Conservation (phyloP, 83 land plant genomes). For the Thuja plicata region DNA sequence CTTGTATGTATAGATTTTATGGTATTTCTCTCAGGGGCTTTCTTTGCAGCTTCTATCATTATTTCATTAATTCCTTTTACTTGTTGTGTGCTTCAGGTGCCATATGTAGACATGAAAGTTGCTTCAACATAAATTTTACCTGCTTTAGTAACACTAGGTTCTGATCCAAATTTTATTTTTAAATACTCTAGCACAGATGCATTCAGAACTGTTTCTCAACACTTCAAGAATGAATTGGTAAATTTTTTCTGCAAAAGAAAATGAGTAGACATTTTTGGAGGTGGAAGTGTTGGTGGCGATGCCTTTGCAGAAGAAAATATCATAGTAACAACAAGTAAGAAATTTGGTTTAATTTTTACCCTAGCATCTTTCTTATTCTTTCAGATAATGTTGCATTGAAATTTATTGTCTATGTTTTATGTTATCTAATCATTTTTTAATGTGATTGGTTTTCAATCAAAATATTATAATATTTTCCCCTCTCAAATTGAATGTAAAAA, state of each 20-base stretch:
- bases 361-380: too few species aligned
- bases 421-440: too few species aligned
- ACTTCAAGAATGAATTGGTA: slow-evolving; percentile 95
- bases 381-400: too few species aligned
- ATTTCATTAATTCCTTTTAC: background rate
- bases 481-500: too few species aligned
- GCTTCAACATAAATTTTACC: slow-evolving; percentile 88
- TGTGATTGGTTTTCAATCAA: too few species aligned
- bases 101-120: slow-evolving; percentile 73
- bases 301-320: too few species aligned
- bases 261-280: too few species aligned
- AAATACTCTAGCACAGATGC: slow-evolving; percentile 93
- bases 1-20: slow-evolving; percentile 57
- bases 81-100: slow-evolving; percentile 50
- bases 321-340: too few species aligned
- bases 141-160: slow-evolving; percentile 92
- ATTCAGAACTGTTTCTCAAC: slow-evolving; percentile 92
- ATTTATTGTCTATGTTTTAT: too few species aligned
- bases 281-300: too few species aligned
- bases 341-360: too few species aligned
- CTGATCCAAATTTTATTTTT: slow-evolving; percentile 92
- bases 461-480: too few species aligned
- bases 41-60: background rate
- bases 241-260: background rate
- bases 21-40: background rate